A percentile compares a stretch with the other conserved stretches of the same genome.
Conservation (phyloP, 805 yeast species). For the Starmerella powellii region DNA sequence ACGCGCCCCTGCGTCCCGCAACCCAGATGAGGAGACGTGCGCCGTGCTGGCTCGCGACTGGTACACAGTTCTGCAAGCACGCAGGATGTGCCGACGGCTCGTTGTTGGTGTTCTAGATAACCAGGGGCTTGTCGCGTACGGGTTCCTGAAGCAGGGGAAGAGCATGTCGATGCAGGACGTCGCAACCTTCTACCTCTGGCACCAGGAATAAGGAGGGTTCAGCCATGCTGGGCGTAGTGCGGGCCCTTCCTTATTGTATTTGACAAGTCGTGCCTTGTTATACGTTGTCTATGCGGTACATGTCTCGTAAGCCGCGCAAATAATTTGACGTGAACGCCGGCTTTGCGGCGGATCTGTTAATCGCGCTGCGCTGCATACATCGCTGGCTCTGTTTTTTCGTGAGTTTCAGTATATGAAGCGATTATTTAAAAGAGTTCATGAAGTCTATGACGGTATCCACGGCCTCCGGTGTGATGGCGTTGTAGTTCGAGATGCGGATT, state of each 20-base stretch:
- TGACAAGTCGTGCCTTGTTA: no score
- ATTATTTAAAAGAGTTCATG: constrained; percentile 10
- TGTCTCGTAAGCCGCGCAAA: no score
- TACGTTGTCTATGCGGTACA: no score
- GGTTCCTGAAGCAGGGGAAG: constrained; percentile 12
- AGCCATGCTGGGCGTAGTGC: no score
- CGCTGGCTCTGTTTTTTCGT: no score
- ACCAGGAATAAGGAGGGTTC: constrained; percentile 6
- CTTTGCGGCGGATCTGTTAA: no score
- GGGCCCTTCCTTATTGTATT: no score
- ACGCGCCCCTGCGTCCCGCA: not conserved
- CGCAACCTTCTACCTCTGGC: constrained; percentile 17
- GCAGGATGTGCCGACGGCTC: constrained; percentile 15
- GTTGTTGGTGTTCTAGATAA: constrained; percentile 17
- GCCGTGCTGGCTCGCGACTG: constrained; percentile 16
- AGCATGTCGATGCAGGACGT: constrained; percentile 10
- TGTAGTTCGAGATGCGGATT: constrained; percentile 83
- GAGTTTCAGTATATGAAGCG: not conserved
- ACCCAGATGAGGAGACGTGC: constrained; percentile 1
- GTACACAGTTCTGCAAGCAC: constrained; percentile 13
- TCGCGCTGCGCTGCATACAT: no score
- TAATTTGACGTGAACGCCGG: no score
- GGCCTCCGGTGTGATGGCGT: constrained; percentile 55
- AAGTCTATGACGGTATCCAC: constrained; percentile 15
- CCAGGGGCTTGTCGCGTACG: constrained; percentile 14